phyloP scores from a whole-genome alignment of 2,329 filamentous ascomycete species.

The Trichophyton verrucosum region DNA sequence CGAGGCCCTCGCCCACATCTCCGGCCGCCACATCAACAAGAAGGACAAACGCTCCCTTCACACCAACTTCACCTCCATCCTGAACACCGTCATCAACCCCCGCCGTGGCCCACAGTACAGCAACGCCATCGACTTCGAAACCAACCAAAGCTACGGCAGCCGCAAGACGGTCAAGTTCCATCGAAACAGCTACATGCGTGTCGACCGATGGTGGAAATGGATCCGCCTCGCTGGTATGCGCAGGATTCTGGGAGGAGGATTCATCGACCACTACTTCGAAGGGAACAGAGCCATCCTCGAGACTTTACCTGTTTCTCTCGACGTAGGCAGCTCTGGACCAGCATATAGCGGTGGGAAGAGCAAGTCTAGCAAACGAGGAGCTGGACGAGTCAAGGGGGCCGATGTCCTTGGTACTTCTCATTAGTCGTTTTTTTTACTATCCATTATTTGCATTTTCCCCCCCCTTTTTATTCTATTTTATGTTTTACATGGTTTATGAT shows the following conservation, averaged over 20 bases:
- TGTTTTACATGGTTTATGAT: neutral
- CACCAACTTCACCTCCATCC: constrained; percentile 52
- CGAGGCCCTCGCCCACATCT: constrained; percentile 46
- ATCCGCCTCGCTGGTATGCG: constrained; percentile 50
- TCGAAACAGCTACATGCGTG: constrained; percentile 46
- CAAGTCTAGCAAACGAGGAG: constrained; percentile 1
- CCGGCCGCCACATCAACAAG: constrained; percentile 51
- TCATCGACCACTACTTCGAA: constrained; percentile 49
- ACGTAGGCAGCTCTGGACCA: neutral
- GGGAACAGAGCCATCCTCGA: constrained; percentile 50
- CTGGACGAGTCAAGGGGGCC: neutral
- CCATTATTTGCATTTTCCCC: neutral
- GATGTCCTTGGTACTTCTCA: neutral
- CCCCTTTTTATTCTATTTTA: neutral
- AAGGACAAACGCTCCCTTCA: constrained; percentile 56
- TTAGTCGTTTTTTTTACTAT: neutral
- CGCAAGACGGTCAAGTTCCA: constrained; percentile 50
- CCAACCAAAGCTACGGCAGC: constrained; percentile 48
- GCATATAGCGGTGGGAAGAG: neutral
- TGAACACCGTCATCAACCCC: constrained; percentile 54
- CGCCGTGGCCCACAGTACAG: constrained; percentile 54
- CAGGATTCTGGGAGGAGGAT: constrained; percentile 49
- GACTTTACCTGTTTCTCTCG: constrained; percentile 36
- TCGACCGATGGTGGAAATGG: constrained; percentile 66
- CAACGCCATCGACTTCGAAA: constrained; percentile 50